phyloP scores from a whole-genome alignment of 768 basidiomycete genomes.

The Mycena belliarum region DNA sequence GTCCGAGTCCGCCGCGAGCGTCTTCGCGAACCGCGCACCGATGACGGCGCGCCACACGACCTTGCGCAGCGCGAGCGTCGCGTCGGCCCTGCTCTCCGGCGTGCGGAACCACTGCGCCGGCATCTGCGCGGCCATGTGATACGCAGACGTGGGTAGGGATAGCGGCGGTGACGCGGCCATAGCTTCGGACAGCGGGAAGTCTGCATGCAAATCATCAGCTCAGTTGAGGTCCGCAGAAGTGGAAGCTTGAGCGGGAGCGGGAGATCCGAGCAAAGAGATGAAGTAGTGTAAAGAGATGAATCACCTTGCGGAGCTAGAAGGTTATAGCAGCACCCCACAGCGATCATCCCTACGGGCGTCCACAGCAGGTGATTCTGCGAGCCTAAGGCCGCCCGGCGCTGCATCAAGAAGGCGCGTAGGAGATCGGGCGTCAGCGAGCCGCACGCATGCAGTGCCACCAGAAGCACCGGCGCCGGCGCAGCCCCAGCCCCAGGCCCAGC shows the following conservation, averaged over 20 bases:
- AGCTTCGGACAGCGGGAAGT: slow-evolving; percentile 55
- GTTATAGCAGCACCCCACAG: slow-evolving; percentile 83
- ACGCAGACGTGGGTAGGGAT: slow-evolving; percentile 49
- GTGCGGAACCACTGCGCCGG: slow-evolving; percentile 61
- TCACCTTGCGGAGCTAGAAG: slow-evolving; percentile 56
- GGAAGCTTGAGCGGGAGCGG: too few relatives aligned
- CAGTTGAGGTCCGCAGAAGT: slow-evolving; percentile 8
- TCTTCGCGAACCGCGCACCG: slow-evolving; percentile 24
- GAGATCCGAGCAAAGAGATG: slow-evolving; percentile 4
- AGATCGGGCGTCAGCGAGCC: slow-evolving; percentile 72
- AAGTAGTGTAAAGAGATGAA: neutral
- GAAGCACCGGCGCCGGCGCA: slow-evolving; percentile 50
- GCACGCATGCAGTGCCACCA: slow-evolving; percentile 76
- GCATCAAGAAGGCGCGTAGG: slow-evolving; percentile 50
- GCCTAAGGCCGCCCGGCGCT: slow-evolving; percentile 2
- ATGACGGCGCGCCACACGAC: slow-evolving; percentile 73
- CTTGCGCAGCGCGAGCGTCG: slow-evolving; percentile 61
- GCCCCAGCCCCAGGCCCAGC: too few relatives aligned
- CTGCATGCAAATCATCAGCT: slow-evolving; percentile 34
- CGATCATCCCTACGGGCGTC: slow-evolving; percentile 53
- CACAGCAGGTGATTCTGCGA: slow-evolving; percentile 34
- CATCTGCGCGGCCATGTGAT: slow-evolving; percentile 73
- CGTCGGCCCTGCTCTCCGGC: slow-evolving; percentile 31
- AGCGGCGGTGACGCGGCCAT: slow-evolving; percentile 34
- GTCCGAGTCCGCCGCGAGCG: neutral